These are phyloP conservation scores for Saccharum hybrid DNA, from an alignment of 202 grass and related monocot species.

Conservation along the genomic window DNA sequence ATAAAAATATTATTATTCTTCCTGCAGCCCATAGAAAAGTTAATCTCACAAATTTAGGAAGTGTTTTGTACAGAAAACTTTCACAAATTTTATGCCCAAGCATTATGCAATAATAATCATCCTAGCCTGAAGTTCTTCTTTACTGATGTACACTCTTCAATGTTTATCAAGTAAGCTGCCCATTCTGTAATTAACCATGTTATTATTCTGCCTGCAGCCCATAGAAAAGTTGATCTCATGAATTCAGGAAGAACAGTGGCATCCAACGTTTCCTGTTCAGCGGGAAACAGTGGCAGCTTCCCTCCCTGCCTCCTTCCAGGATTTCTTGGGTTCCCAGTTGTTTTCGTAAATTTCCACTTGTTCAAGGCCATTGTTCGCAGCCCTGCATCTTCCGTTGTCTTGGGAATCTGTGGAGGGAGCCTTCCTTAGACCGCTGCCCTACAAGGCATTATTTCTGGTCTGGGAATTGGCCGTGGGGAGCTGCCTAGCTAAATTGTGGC, in stretches of 20 bases:
- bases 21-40: constrained; percentile 76
- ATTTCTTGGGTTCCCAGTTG: constrained; percentile 70
- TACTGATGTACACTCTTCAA: background rate
- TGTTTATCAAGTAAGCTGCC: background rate
- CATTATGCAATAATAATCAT: background rate
- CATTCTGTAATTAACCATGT: constrained; percentile 39
- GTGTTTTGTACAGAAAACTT: constrained; percentile 10
- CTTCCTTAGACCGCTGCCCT: constrained; percentile 51
- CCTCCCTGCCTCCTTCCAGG: constrained; percentile 71
- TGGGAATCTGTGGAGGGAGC: constrained; percentile 53
- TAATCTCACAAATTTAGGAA: constrained; percentile 93
- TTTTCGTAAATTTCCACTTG: constrained; percentile 83
- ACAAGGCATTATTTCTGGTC: constrained; percentile 38
- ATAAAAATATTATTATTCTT: constrained; percentile 37
- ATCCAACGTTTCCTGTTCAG: constrained; percentile 93
- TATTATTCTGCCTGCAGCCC: constrained; percentile 51
- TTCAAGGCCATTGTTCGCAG: constrained; percentile 94
- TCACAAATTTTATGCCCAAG: background rate
- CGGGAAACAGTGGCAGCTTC: constrained; percentile 87
- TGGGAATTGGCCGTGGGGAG: constrained; percentile 32
- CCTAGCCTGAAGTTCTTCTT: background rate
- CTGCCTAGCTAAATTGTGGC: constrained; percentile 37
- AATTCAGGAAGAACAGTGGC: constrained; percentile 81
- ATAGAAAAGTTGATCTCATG: constrained; percentile 87
- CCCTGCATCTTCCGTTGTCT: constrained; percentile 81